Base-by-base conservation (phyloP, 495 filamentous ascomycete species). In the Hyaloscypha variabilis region DNA sequence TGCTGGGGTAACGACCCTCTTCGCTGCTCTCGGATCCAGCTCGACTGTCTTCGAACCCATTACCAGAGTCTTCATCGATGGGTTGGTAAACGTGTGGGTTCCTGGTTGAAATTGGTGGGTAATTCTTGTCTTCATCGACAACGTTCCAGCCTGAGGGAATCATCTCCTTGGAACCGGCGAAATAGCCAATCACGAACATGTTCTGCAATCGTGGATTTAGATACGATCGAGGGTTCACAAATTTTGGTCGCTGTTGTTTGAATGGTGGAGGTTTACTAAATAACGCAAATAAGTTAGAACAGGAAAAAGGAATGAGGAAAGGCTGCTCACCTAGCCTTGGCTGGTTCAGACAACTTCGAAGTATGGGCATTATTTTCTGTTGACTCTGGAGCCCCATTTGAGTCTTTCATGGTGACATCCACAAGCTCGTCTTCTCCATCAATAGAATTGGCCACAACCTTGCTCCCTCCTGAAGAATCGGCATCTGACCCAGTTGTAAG, bases 381-480 rank as follows among this genome's bases (percentile, higher is more conserved):
- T 19, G 56, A 53, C 10, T 60, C 50, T 6, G 10, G 25, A 39
- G 36, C 11, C 14, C 26, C 50, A 49, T 60, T 62, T 17, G 57
- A 49, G 10, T 94, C 90, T 13, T 83, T 84, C 91, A 96, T 94
- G 1, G 90, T 91, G 25, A 99, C 88, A 72, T 97, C 90, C 3
- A 98, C 92, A 67, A 97, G 87, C 57, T 91, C 92, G 67, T 97
- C 93, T 74, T 97, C 94, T 6, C 91, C 92, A 67, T 93, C 89
- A 13, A 97, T 87, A 8, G 93, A 97, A 58, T 78, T 80, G 24
- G 90, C 88, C 67, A 90, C 83, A 55, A 96, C 81, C 68, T 87
- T 88, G 8, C 85, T 83, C 66, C 90, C 91, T 19, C 82, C 85
- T 2, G 87, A 81, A 17, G 86, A 91, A 63, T 90, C 85, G 1